Conservation (phyloP, 192 early-diverging fungal genomes). For the Dimargaris xerosporica region DNA sequence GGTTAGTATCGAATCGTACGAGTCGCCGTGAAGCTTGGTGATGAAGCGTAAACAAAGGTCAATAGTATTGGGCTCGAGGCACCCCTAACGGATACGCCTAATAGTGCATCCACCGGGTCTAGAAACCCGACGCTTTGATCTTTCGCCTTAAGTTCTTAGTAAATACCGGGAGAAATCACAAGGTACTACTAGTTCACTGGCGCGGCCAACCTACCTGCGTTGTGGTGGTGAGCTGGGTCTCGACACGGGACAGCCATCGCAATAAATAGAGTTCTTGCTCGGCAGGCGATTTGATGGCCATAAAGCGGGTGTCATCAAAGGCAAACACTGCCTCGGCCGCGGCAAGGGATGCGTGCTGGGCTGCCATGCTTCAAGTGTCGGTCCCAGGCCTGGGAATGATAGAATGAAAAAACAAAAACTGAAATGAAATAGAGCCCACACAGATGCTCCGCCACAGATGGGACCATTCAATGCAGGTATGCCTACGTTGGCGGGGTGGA, state of each 20-base stretch:
- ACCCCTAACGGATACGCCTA: too few species aligned
- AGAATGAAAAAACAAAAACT: too few species aligned
- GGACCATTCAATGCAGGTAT: too few species aligned
- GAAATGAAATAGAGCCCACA: too few species aligned
- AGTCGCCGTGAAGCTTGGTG: neutral
- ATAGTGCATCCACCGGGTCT: too few species aligned
- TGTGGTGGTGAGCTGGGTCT: constrained; percentile 46
- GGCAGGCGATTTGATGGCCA: constrained; percentile 23
- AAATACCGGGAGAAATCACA: neutral
- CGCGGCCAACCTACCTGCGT: constrained; percentile 23
- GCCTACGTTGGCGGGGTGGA: too few species aligned
- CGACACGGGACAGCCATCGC: constrained; percentile 77
- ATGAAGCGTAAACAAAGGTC: neutral
- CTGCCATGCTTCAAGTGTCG: too few species aligned
- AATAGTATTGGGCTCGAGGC: neutral
- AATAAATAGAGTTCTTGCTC: constrained; percentile 75
- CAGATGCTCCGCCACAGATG: too few species aligned
- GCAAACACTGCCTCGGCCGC: constrained; percentile 15
- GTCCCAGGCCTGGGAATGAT: too few species aligned
- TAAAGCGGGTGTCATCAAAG: constrained; percentile 33
- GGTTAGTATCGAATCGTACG: neutral
- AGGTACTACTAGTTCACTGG: too few species aligned
- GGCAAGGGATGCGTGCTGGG: too few species aligned
- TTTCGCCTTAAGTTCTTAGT: constrained; percentile 6
- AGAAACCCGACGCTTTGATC: neutral